These are phyloP conservation scores for Arabidopsis suecica DNA, from an alignment of 345 rosid species.

Conservation along the genomic window DNA sequence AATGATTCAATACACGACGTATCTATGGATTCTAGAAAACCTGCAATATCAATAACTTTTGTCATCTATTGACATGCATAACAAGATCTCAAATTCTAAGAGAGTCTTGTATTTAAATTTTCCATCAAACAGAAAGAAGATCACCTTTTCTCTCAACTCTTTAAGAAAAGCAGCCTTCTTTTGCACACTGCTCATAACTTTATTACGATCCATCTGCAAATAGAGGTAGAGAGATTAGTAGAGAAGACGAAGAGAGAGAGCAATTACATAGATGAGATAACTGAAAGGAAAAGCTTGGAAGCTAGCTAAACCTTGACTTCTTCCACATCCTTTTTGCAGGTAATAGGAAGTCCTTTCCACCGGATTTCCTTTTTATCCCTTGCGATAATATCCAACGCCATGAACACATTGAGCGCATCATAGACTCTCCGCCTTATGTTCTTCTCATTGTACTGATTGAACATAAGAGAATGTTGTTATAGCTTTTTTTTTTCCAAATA, in stretches of 20 bases:
- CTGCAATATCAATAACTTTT: background rate
- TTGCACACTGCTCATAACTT: conserved; percentile 40
- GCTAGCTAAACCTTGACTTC: conserved; percentile 47
- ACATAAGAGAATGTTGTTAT: background rate
- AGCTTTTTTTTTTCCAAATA: conserved; percentile 2
- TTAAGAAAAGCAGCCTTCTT: conserved; percentile 53
- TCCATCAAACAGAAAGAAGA: conserved; percentile 6
- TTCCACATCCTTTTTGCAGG: conserved; percentile 47
- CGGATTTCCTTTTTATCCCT: conserved; percentile 53
- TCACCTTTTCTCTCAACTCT: conserved; percentile 55
- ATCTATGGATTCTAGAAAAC: background rate
- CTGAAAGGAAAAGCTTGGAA: background rate
- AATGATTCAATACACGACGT: background rate
- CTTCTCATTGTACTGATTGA: conserved; percentile 52
- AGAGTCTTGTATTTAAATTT: background rate
- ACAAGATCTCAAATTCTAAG: background rate
- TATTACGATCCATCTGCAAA: conserved; percentile 41
- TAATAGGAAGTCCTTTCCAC: conserved; percentile 56
- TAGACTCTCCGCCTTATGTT: conserved; percentile 55
- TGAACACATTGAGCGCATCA: conserved; percentile 54
- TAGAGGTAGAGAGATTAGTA: conserved; percentile 1
- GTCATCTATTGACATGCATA: conserved; percentile 17
- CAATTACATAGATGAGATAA: background rate
- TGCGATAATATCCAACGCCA: conserved; percentile 54
- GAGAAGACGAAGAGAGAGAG: conserved; percentile 18